Evolutionary conservation across 352 stramenopile genomes (phyloP), one percentile per base, ranked within the genome.

Genomic region (Phytopythium ostracodes): DNA sequence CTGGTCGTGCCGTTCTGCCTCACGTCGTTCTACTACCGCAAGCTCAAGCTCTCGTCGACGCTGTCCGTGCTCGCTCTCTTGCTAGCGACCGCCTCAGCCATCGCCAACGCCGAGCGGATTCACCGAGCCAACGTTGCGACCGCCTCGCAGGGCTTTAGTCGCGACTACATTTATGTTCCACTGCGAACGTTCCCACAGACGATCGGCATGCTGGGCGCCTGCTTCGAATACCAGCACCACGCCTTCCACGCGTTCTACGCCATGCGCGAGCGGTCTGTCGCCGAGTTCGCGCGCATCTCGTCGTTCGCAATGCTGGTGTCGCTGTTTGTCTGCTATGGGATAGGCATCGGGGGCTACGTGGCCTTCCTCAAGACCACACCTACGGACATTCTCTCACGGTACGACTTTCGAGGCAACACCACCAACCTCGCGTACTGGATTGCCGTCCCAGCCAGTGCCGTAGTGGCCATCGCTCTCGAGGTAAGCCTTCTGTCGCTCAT

Each of bases 181-280:
- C 25, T 53, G 18, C 18, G 64, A 20, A 81, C 77, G 12, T 60
- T 83, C 6, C 81, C 72, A 17, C 71, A 79, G 40, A 71, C 70
- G 15, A 75, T 89, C 33, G 75, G 73, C 11, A 79, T 83, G 46
- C 57, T 89, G 8, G 67, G 71, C 11, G 76, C 70, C 15, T 60
- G 66, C 0, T 69, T 86, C 27, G 63, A 64, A 18, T 81, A 70
- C 33, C 75, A 84, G 46, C 79, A 84, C 50, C 75, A 84, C 52
- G 73, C 68, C n/a, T 85, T 85, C 54, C 77, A 86, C 56, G 72
- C 76, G 0, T 86, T 86, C 53, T 72, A 82, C 58, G 63, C 69
- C 25, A 62, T 82, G 52, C 54, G 27, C 12, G 65, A 74, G 35
- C 72, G 74, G 18, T 84, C 73, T 20, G 70, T 76, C 6, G 63